phyloP scores from a whole-genome alignment of 75 land plant species.

The Pinus albicaulis region DNA sequence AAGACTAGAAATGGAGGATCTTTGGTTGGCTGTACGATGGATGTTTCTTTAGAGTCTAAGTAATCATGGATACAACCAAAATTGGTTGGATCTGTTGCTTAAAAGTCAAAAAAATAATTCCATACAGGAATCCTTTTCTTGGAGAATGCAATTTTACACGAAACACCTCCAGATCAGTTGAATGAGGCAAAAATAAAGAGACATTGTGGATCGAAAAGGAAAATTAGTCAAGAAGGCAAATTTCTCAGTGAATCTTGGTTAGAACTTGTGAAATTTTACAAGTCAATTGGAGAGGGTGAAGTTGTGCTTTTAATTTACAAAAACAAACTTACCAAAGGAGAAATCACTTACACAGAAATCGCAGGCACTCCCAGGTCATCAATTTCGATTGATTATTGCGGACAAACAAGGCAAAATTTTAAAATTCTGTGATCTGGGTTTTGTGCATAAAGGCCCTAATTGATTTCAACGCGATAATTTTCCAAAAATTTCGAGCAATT shows the following conservation, averaged over 20 bases:
- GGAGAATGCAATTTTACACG: conserved; percentile 38
- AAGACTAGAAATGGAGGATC: conserved; percentile 27
- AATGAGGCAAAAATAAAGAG: conserved; percentile 18
- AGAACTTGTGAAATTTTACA: conserved; percentile 48
- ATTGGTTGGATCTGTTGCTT: conserved; percentile 33
- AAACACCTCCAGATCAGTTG: conserved; percentile 23
- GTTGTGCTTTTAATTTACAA: conserved; percentile 39
- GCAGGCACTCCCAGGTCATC: too few relatives aligned
- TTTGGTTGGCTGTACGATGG: conserved; percentile 35
- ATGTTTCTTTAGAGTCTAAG: conserved; percentile 32
- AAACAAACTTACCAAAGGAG: conserved; percentile 28
- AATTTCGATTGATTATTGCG: too few relatives aligned
- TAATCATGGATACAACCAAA: conserved; percentile 41
- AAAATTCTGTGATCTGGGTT: too few relatives aligned
- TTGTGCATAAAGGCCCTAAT: too few relatives aligned
- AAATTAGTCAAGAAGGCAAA: conserved; percentile 6
- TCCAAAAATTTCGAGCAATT: too few relatives aligned
- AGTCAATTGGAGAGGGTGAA: conserved; percentile 44
- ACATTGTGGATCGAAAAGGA: conserved; percentile 32
- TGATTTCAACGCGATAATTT: too few relatives aligned
- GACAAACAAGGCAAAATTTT: too few relatives aligned
- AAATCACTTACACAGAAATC: too few relatives aligned
- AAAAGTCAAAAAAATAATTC: conserved; percentile 45
- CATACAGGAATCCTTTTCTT: conserved; percentile 44
- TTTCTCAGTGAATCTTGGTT: conserved; percentile 41